Evolutionary conservation across 805 yeast species (phyloP), one percentile per base, ranked within the genome.

Genomic region (Osmozyma mogii): DNA sequence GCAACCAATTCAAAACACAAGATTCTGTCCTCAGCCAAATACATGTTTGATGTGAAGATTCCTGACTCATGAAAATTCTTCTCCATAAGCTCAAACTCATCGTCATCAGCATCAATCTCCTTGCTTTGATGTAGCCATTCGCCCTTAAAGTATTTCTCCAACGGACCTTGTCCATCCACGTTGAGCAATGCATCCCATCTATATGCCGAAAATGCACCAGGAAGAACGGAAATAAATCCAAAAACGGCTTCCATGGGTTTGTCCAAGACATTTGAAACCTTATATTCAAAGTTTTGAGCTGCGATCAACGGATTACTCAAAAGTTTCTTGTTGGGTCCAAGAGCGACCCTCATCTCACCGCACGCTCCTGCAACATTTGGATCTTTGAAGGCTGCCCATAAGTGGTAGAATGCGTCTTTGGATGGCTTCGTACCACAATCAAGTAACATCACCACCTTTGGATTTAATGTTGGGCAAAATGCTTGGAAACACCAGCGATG

Each of bases 401-500:
- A 59, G 43, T 84, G 82, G 53, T 84, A 88, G 29, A 89, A 73
- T 3, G 96, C 79, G 42, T 83, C 84, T 38, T 74, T 71, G 4
- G 83, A 73, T 2, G 97, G 96, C 52, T 79, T 80, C 1, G 98
- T 89, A 46, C 98, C 98, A 14, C 95, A 95, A 58, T 92, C 97
- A 30, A 92, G 61, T 31, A 89, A 62, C 37, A 84, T 78, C 16
- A 92, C 82, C 15, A 87, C 81, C 29, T 76, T 77, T 3, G 98
- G 97, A 30, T 81, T 68, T 31, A 89, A 58, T 17, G 81, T 66
- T 19, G 88, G 83, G 9, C 87, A 84, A 61, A 89, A 84, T 2
- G 95, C 94, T 54, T 89, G 92, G 57, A 89, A 78, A 17, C 94
- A 87, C 98, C 98, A 89, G 45, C 96, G 71, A 58, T 89, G 98